A percentile compares a stretch with the other conserved stretches of the same genome.
Evolutionary conservation across 2,329 filamentous ascomycete species (phyloP).

Genomic region (Nemania serpens): DNA sequence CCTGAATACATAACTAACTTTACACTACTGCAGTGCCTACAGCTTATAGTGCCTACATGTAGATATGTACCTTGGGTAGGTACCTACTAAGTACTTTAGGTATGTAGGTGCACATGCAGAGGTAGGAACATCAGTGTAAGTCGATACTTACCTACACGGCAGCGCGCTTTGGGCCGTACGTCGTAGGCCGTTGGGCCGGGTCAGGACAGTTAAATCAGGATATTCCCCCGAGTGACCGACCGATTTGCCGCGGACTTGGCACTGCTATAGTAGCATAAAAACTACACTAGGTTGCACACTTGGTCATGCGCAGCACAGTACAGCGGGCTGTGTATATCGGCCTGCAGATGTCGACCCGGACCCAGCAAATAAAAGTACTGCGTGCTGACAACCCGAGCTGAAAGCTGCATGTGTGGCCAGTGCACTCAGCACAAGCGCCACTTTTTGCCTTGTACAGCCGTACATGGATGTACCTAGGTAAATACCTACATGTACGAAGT

Average conservation of each 20-base stretch:
- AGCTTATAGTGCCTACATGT: no score
- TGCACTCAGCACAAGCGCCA: constrained; percentile 33
- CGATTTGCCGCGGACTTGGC: constrained; percentile 24
- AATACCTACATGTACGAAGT: no score
- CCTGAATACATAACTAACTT: no score
- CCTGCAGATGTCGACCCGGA: constrained; percentile 34
- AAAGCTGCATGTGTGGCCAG: constrained; percentile 40
- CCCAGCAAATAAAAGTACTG: constrained; percentile 38
- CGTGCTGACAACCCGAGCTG: constrained; percentile 37
- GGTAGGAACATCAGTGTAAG: neutral
- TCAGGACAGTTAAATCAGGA: constrained; percentile 22
- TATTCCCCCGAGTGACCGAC: constrained; percentile 27
- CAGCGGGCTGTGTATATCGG: constrained; percentile 40
- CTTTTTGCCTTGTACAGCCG: constrained; percentile 30
- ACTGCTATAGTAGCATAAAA: constrained; percentile 8
- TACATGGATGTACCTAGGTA: no score
- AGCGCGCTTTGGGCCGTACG: constrained; percentile 10
- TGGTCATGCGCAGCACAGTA: constrained; percentile 33
- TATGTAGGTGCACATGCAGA: no score
- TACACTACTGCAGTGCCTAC: no score
- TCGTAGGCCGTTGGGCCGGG: constrained; percentile 24
- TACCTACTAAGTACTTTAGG: no score
- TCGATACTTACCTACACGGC: neutral
- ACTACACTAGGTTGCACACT: constrained; percentile 14
- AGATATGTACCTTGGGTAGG: no score